Percentiles rank a stretch among this genome's conserved stretches.
phyloP scores from a whole-genome alignment of 106 monocot species.

The Acanthochlamys bracteata region DNA sequence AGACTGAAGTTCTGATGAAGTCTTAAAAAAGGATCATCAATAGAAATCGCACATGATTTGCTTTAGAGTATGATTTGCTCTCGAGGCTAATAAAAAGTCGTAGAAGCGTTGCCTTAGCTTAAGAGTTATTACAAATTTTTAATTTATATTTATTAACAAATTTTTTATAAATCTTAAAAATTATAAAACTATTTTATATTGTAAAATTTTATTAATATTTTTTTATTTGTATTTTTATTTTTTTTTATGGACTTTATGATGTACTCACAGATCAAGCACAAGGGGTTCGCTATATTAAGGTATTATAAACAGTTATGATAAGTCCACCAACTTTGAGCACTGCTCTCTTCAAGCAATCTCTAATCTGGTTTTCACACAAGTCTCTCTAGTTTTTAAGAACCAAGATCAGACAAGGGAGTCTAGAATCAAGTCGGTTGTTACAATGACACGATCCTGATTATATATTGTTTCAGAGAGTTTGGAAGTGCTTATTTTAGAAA shows the following conservation, averaged over 20 bases:
- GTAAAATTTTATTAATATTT: too few relatives aligned
- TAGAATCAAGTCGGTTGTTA: not conserved
- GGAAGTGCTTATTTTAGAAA: too few relatives aligned
- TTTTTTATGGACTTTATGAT: too few relatives aligned
- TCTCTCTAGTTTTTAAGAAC: not conserved
- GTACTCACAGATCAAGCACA: constrained; percentile 13
- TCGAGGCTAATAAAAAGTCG: not conserved
- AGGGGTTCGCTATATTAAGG: constrained; percentile 1
- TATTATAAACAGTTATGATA: not conserved
- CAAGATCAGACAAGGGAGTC: not conserved
- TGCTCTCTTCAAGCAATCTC: not conserved
- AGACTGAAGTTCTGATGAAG: constrained; percentile 4
- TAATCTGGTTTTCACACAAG: not conserved
- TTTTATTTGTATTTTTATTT: too few relatives aligned
- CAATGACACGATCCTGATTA: not conserved
- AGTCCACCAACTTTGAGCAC: not conserved
- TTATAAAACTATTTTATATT: too few relatives aligned
- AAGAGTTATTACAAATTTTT: too few relatives aligned
- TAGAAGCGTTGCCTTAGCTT: too few relatives aligned
- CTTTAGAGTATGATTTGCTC: constrained; percentile 1
- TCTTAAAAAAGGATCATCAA: constrained; percentile 7
- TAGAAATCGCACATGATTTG: constrained; percentile 20
- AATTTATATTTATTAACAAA: too few relatives aligned
- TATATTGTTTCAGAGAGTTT: too few relatives aligned
- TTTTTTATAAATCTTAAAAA: too few relatives aligned